Percentiles rank a stretch among this genome's conserved stretches.
Evolutionary conservation across 352 stramenopile genomes (phyloP).

Genomic region (Phytophthora citrophthora): DNA sequence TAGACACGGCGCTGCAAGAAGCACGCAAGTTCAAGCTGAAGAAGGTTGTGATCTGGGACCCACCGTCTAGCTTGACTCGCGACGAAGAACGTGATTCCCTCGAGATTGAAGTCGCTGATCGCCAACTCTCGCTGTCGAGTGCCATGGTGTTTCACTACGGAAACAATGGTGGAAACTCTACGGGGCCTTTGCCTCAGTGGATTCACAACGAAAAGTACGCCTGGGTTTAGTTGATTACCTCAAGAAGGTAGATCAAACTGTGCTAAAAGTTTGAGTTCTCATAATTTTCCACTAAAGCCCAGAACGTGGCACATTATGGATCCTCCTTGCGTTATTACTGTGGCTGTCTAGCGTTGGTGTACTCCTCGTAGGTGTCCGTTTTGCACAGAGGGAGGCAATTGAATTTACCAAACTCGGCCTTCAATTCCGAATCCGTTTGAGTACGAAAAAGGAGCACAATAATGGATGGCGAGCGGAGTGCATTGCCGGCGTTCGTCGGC

Average conservation of each 20-base stretch:
- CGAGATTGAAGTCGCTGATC: slow-evolving; percentile 36
- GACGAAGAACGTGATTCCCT: slow-evolving; percentile 27
- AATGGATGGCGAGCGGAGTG: slow-evolving; percentile 12
- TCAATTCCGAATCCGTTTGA: too few species aligned
- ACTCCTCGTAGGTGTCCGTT: too few species aligned
- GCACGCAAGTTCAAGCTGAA: too few species aligned
- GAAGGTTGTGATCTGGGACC: slow-evolving; percentile 48
- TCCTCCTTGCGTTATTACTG: too few species aligned
- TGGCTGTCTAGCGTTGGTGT: too few species aligned
- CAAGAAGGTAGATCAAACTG: too few species aligned
- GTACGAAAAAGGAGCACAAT: too few species aligned
- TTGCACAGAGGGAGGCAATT: too few species aligned
- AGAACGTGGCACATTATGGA: too few species aligned
- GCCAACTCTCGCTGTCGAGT: slow-evolving; percentile 55
- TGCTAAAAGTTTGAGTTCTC: too few species aligned
- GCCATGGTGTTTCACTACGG: slow-evolving; percentile 45
- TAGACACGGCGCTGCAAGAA: slow-evolving; percentile 8
- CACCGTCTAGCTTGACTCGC: slow-evolving; percentile 31
- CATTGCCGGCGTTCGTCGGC: slow-evolving; percentile 37
- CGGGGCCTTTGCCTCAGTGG: slow-evolving; percentile 36
- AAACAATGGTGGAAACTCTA: neutral
- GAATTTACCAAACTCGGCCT: too few species aligned
- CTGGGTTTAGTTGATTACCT: slow-evolving; percentile 44
- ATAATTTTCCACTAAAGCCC: too few species aligned
- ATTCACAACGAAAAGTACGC: slow-evolving; percentile 63